These are phyloP conservation scores for Plasmodium falciparum DNA, from an alignment of 169 alveolate genomes.

Conservation along the genomic window DNA sequence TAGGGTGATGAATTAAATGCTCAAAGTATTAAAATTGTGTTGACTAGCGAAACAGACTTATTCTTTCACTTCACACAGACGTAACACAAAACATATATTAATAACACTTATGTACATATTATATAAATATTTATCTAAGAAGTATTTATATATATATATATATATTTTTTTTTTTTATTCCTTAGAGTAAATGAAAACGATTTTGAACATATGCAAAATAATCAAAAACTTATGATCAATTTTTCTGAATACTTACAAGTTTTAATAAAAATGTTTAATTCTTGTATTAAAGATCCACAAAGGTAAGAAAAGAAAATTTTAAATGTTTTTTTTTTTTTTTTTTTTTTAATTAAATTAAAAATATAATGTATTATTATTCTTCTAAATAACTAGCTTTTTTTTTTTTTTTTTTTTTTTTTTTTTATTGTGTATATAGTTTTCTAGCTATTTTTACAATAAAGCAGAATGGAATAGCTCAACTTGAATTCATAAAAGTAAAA, in stretches of 20 bases:
- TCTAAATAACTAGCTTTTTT: no score
- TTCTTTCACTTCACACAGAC: conserved; percentile 94
- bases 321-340: neutral
- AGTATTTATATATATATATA: neutral
- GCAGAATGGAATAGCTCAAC: conserved; percentile 89
- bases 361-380: neutral
- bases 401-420: neutral
- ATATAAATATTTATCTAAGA: neutral
- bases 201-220: conserved; percentile 90
- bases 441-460: conserved; percentile 91
- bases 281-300: conserved; percentile 95
- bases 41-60: conserved; percentile 94
- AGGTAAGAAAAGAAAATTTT: conserved; percentile 65
- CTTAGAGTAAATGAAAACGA: conserved; percentile 87
- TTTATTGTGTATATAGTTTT: conserved; percentile 75
- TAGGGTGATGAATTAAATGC: conserved; percentile 91
- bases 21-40: conserved; percentile 89
- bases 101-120: neutral
- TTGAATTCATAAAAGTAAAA: conserved; percentile 89
- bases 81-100: conserved; percentile 28
- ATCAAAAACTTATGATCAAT: conserved; percentile 94
- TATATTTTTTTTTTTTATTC: neutral
- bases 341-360: conserved; percentile 3
- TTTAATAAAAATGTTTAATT: conserved; percentile 93
- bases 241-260: conserved; percentile 91